These are phyloP conservation scores for Corchorus capsularis DNA, from an alignment of 345 rosid genomes.

Conservation along the genomic window DNA sequence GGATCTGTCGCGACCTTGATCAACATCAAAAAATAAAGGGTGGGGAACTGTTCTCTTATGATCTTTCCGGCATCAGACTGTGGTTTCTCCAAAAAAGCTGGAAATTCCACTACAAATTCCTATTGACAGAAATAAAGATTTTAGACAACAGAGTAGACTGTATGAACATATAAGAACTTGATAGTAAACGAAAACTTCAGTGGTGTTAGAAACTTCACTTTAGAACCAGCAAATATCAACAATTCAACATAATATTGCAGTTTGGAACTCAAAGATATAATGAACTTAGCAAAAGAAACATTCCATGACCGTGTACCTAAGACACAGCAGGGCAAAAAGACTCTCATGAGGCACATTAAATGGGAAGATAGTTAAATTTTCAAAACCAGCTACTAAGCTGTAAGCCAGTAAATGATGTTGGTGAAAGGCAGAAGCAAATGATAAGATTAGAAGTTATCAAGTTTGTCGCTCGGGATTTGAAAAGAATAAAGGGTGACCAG, in stretches of 20 bases:
- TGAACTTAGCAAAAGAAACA: neutral
- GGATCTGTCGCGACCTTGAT: slow-evolving; percentile 99
- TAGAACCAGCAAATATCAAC: neutral
- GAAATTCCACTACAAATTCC: slow-evolving; percentile 97
- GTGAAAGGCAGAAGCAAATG: neutral
- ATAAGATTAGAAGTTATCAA: neutral
- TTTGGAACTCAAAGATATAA: neutral
- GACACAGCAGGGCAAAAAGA: neutral
- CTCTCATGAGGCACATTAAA: neutral
- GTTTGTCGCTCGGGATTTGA: neutral
- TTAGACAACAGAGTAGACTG: neutral
- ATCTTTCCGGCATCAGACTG: slow-evolving; percentile 72
- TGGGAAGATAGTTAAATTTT: neutral
- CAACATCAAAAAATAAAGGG: slow-evolving; percentile 92
- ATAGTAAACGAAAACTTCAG: neutral
- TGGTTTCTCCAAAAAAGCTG: slow-evolving; percentile 83
- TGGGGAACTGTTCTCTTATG: slow-evolving; percentile 86
- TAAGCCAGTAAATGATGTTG: neutral
- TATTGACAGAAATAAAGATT: slow-evolving; percentile 27
- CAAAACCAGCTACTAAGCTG: neutral
- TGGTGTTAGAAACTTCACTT: slow-evolving; percentile 1
- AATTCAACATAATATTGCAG: neutral
- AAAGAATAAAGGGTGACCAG: too few species aligned
- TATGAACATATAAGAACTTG: neutral
- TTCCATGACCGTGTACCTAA: neutral